Percentiles rank a stretch among this genome's conserved stretches.
phyloP scores from a whole-genome alignment of 305 asterid genomes.

The Euphrasia arctica region DNA sequence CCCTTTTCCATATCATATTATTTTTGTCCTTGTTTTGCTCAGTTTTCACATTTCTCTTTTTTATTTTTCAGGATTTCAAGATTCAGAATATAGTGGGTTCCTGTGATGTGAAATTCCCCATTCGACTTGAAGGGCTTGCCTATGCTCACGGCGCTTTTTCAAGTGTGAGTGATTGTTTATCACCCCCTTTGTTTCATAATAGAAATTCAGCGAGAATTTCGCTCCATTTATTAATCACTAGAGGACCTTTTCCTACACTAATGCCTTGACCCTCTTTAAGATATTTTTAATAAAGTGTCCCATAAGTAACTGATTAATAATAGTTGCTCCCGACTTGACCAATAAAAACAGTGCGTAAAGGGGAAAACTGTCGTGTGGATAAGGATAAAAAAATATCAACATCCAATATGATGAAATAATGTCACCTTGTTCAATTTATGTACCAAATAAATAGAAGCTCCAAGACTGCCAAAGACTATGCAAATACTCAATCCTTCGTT shows the following conservation, averaged over 20 bases:
- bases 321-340: too few species aligned
- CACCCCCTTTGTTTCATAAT: neutral
- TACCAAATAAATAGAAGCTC: too few species aligned
- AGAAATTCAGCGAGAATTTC: conserved; percentile 1
- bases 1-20: neutral
- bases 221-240: conserved; percentile 2
- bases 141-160: conserved; percentile 60
- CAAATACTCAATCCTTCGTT: too few species aligned
- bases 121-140: conserved; percentile 56
- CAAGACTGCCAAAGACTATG: too few species aligned
- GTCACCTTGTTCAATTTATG: too few species aligned
- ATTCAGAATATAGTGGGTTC: conserved; percentile 64
- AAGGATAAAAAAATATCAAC: too few species aligned
- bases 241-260: neutral
- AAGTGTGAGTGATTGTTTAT: conserved; percentile 38
- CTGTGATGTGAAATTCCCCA: conserved; percentile 63
- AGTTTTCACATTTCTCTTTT: conserved; percentile 1
- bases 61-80: conserved; percentile 47
- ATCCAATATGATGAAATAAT: too few species aligned
- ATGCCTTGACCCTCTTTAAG: too few species aligned
- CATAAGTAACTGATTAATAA: too few species aligned
- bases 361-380: too few species aligned
- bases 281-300: too few species aligned
- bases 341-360: too few species aligned
- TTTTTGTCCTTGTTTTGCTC: neutral